A percentile compares a stretch with the other conserved stretches of the same genome.
Evolutionary conservation across 177 flowering plant species (phyloP).

Genomic region (Tripterygium wilfordii): DNA sequence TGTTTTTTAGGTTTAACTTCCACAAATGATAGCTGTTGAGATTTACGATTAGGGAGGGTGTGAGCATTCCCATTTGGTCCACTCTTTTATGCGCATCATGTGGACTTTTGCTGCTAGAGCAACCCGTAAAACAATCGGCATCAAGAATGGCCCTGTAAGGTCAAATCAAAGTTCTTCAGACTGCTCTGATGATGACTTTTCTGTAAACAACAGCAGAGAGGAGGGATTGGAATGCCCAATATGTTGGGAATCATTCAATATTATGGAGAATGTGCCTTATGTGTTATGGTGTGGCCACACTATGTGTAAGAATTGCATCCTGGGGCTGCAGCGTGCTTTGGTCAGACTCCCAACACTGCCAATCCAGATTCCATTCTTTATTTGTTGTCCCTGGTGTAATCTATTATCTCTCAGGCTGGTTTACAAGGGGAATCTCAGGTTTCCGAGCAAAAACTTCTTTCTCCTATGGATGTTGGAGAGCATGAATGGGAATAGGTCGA

Average conservation of each 20-base stretch:
- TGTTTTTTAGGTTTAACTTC: no score
- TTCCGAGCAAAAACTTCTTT: background rate
- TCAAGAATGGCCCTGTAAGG: background rate
- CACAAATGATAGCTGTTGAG: no score
- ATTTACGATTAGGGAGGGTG: no score
- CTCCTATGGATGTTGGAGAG: background rate
- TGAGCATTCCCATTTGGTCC: no score
- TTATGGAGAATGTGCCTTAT: background rate
- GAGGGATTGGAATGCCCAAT: background rate
- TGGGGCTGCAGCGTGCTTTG: background rate
- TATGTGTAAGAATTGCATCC: background rate
- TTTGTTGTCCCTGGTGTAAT: background rate
- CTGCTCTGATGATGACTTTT: background rate
- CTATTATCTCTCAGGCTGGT: background rate
- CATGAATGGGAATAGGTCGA: background rate
- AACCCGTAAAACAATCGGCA: background rate
- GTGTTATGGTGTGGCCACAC: slow-evolving; percentile 1
- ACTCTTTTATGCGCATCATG: background rate
- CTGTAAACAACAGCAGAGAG: background rate
- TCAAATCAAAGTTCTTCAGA: background rate
- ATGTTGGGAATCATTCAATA: slow-evolving; percentile 1
- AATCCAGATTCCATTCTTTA: background rate
- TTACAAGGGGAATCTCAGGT: background rate
- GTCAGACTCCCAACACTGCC: background rate
- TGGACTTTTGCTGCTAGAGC: background rate